phyloP scores from a whole-genome alignment of 2,329 filamentous ascomycete species.

The Proliferodiscus dingleyae region DNA sequence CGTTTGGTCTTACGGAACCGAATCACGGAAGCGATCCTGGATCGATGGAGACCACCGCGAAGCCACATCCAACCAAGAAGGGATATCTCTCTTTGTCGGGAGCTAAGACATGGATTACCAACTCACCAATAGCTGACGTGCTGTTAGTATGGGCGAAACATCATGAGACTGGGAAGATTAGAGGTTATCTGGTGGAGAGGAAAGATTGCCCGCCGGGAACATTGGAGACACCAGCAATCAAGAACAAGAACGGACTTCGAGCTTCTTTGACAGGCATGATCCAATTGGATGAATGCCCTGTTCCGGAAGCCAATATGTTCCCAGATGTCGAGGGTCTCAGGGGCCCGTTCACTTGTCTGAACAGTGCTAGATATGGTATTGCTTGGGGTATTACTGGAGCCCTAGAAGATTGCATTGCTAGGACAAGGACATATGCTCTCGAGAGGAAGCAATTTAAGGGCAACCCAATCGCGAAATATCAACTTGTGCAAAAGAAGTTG shows the following conservation, averaged over 20 bases:
- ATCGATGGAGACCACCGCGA: slow-evolving; percentile 85
- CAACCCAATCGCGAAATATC: slow-evolving; percentile 92
- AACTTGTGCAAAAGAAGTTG: slow-evolving; percentile 96
- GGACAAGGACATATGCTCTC: slow-evolving; percentile 80
- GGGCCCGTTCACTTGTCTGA: slow-evolving; percentile 91
- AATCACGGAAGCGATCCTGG: slow-evolving; percentile 91
- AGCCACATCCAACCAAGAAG: slow-evolving; percentile 75
- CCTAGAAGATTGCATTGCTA: slow-evolving; percentile 81
- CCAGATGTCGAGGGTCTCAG: slow-evolving; percentile 79
- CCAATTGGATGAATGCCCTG: slow-evolving; percentile 84
- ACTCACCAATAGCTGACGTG: slow-evolving; percentile 83
- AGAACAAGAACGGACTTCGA: slow-evolving; percentile 90
- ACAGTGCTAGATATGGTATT: slow-evolving; percentile 90
- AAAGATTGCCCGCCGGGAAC: slow-evolving; percentile 81
- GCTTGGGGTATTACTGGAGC: slow-evolving; percentile 91
- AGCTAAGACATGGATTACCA: slow-evolving; percentile 93
- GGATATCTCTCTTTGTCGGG: slow-evolving; percentile 77
- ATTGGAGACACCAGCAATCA: slow-evolving; percentile 84
- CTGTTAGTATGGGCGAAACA: slow-evolving; percentile 91
- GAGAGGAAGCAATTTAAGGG: slow-evolving; percentile 94
- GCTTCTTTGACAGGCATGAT: slow-evolving; percentile 98
- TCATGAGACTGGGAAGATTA: slow-evolving; percentile 86
- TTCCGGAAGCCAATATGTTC: slow-evolving; percentile 90
- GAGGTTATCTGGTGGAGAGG: slow-evolving; percentile 86
- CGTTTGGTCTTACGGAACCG: slow-evolving; percentile 86